Base-by-base conservation (phyloP, 805 yeast genomes). In the Ogataea philodendri region DNA sequence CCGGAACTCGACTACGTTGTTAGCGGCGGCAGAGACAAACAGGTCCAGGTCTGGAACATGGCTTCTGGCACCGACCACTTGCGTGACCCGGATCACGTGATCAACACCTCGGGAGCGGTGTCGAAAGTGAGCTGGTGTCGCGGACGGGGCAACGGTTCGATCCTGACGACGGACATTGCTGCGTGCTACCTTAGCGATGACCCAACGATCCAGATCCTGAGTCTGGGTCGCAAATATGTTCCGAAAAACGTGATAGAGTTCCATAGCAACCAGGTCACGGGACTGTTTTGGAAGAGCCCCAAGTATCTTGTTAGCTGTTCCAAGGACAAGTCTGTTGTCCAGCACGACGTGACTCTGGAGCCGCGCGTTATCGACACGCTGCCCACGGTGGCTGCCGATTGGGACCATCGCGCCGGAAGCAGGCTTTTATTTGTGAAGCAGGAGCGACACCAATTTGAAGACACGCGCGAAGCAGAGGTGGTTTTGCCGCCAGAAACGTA, bases 1-100 rank as follows among this genome's bases (percentile, higher is more conserved):
- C 95, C 94, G 0, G 80, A 78, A 23, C 57, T 70, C 22, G 95
- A 89, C 44, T 84, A 81, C 50, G 73, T 93, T 14, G 80, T 81
- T 5, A 85, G 96, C 14, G 97, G 97, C 10, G 98, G 98, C 6
- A 70, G 97, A 50, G 98, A 93, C 60, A 81, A 83, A 35, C 81
- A 79, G 47, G 67, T 84, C 22, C 86, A 84, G 42, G 77, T 84
- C 3, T 86, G 94, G 90, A 81, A 74, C 50, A 63, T 77, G 71
- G 56, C 63, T 7, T 45, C 65, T 0, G 54, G 58, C 8, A 48
- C 63, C 1, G 62, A 55, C 22, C 70, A 62, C 14, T 52, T 50
- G 41, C 38, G 69, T 29, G 56, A 58, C 29, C 95, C 97, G 0
- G 90, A 85, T 21, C 73, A 74, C 46, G 79, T 79, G 9, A 72